These are phyloP conservation scores for Erysimum cheiranthoides DNA, from an alignment of 345 rosid species.

Conservation along the genomic window DNA sequence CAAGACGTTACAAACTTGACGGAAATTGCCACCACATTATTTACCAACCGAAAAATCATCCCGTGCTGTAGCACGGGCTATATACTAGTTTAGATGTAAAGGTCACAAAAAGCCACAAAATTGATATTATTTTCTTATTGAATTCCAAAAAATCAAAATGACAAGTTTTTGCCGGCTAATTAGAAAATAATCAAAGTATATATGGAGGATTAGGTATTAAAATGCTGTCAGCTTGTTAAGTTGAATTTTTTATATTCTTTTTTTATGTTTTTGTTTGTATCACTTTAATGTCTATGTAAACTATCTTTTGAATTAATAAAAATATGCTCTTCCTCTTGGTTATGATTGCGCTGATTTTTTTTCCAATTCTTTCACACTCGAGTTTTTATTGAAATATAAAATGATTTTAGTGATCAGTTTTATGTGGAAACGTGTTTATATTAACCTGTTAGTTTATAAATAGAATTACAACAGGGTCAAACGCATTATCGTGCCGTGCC, in stretches of 20 bases:
- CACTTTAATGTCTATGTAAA: not conserved
- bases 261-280: not conserved
- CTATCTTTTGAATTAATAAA: not conserved
- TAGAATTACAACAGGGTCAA: constrained; percentile 1
- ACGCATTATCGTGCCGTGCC: constrained; percentile 6
- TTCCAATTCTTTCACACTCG: not conserved
- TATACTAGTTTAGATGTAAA: too few species aligned
- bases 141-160: not conserved
- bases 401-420: not conserved
- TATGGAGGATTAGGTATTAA: not conserved
- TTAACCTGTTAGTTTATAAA: not conserved
- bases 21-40: too few species aligned
- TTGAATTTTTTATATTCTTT: not conserved
- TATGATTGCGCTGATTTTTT: not conserved
- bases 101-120: too few species aligned
- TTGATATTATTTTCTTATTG: not conserved
- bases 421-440: not conserved
- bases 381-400: not conserved
- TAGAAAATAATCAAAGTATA: not conserved
- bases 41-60: too few species aligned
- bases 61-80: too few species aligned
- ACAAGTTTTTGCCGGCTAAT: too few species aligned
- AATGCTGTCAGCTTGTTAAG: not conserved
- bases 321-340: not conserved
- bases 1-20: too few species aligned